phyloP scores from a whole-genome alignment of 805 yeast genomes.

The Myxozyma neglecta region DNA sequence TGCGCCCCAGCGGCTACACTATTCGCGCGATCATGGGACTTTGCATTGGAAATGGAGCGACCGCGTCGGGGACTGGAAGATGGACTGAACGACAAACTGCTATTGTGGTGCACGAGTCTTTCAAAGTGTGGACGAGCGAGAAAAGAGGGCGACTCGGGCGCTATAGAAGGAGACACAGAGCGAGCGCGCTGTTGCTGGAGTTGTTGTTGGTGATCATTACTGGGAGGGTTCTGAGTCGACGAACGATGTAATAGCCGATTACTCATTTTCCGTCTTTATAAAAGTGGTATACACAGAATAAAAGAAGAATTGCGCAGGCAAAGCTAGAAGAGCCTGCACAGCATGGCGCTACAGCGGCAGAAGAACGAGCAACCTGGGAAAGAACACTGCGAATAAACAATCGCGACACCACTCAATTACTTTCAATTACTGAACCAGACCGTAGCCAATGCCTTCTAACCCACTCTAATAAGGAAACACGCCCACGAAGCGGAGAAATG shows the following conservation, averaged over 20 bases:
- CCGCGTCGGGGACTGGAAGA: slow-evolving; percentile 15
- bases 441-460: no score
- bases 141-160: slow-evolving; percentile 1
- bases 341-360: not conserved
- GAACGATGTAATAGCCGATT: not conserved
- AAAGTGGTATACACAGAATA: no score
- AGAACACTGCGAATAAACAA: not conserved
- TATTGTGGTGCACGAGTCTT: not conserved
- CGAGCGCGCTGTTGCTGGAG: not conserved
- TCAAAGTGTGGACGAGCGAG: slow-evolving; percentile 5
- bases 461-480: no score
- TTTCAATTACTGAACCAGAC: no score
- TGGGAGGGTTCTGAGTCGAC: not conserved
- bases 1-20: not conserved
- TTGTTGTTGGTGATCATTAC: not conserved
- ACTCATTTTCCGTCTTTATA: not conserved
- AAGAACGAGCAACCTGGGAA: not conserved
- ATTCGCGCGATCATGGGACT: not conserved
- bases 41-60: slow-evolving; percentile 14
- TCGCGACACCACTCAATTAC: not conserved
- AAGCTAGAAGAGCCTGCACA: slow-evolving; percentile 2
- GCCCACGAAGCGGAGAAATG: not conserved
- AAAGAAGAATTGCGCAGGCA: no score
- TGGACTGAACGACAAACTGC: slow-evolving; percentile 2
- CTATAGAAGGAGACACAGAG: slow-evolving; percentile 7